A percentile compares a stretch with the other conserved stretches of the same genome.
phyloP scores from a whole-genome alignment of 345 rosid genomes.

The Rhizophora apiculata region DNA sequence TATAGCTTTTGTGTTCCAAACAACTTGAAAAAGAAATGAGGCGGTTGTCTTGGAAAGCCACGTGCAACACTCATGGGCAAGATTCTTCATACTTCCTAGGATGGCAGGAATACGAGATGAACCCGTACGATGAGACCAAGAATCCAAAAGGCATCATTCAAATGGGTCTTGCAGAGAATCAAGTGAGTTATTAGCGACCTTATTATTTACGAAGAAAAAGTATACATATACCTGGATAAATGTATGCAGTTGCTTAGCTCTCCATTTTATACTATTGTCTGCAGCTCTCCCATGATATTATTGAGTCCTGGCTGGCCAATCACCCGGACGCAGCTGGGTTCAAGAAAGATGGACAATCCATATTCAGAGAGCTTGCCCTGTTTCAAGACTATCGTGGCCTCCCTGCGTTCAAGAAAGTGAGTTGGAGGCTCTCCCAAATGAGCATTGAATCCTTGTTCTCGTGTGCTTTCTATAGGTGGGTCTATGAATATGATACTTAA shows the following conservation, averaged over 20 bases:
- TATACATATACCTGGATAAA: no score
- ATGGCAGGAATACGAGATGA: slow-evolving; percentile 78
- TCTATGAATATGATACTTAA: not conserved
- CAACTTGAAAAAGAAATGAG: slow-evolving; percentile 32
- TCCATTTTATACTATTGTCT: not conserved
- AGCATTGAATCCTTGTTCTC: not conserved
- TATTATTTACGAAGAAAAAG: not conserved
- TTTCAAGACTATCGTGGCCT: slow-evolving; percentile 83
- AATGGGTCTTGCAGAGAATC: slow-evolving; percentile 88
- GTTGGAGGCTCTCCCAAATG: not conserved
- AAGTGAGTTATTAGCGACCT: slow-evolving; percentile 34
- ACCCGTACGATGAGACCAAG: slow-evolving; percentile 58
- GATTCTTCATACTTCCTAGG: slow-evolving; percentile 82
- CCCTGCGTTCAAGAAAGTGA: slow-evolving; percentile 66
- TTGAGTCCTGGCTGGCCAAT: slow-evolving; percentile 64
- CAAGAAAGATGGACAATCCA: slow-evolving; percentile 58
- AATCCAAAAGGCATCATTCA: slow-evolving; percentile 74
- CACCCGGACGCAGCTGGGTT: slow-evolving; percentile 64
- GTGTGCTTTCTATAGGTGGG: not conserved
- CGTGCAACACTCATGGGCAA: slow-evolving; percentile 68
- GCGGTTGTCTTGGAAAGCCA: slow-evolving; percentile 59
- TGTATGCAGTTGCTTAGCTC: not conserved
- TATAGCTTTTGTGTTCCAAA: not conserved
- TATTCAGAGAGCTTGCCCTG: slow-evolving; percentile 75
- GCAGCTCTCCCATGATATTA: slow-evolving; percentile 68